These are phyloP conservation scores for Quercus lobata DNA, from an alignment of 331 rosid genomes.

Conservation along the genomic window DNA sequence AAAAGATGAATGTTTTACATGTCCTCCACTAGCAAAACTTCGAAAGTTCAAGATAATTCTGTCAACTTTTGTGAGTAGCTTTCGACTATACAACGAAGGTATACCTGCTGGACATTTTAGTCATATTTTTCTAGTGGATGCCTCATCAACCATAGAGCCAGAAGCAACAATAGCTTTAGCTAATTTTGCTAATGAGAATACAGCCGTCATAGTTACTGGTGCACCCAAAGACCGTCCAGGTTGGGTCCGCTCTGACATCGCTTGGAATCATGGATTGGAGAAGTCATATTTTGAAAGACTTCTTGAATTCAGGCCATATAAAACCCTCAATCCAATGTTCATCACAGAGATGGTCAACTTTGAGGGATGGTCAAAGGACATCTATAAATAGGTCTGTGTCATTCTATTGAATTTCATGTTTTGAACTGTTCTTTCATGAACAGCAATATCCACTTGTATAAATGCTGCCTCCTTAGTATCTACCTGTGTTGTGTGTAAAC, in stretches of 20 bases:
- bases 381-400: too few species aligned
- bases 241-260: conserved; percentile 33
- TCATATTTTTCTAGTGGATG: conserved; percentile 44
- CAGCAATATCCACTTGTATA: background rate
- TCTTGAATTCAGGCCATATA: background rate
- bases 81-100: conserved; percentile 32
- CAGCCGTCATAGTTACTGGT: conserved; percentile 33
- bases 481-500: background rate
- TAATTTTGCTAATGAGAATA: conserved; percentile 16
- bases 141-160: conserved; percentile 30
- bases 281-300: conserved; percentile 42
- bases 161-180: conserved; percentile 25
- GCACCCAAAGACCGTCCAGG: background rate
- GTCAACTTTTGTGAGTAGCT: conserved; percentile 37
- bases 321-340: background rate
- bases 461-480: background rate
- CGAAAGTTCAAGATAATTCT: conserved; percentile 20
- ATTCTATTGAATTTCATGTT: background rate
- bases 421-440: background rate
- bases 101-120: conserved; percentile 36
- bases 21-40: conserved; percentile 21
- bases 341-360: background rate
- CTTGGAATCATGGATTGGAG: conserved; percentile 22
- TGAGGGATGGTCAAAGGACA: background rate
- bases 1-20: conserved; percentile 20